Conservation (phyloP, 768 basidiomycete genomes). For the Lentinula aciculospora region DNA sequence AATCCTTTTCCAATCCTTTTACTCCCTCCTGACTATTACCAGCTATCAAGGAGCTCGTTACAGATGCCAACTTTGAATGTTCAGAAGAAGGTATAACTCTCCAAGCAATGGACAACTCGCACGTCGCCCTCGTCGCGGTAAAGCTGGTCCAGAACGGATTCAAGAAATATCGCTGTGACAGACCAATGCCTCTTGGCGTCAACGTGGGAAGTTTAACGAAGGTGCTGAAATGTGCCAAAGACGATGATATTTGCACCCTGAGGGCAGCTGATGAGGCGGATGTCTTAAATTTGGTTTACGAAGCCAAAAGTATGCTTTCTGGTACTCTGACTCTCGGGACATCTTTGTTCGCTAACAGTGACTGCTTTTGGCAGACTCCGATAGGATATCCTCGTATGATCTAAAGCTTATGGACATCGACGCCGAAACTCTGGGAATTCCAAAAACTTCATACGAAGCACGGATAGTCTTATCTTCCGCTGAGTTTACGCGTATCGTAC, state of each 20-base stretch:
- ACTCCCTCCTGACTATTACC: constrained; percentile 9
- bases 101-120: constrained; percentile 99
- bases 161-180: constrained; percentile 86
- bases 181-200: constrained; percentile 87
- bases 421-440: constrained; percentile 89
- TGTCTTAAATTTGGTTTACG: constrained; percentile 81
- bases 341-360: not conserved
- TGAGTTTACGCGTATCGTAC: constrained; percentile 91
- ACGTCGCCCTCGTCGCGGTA: constrained; percentile 94
- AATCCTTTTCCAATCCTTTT: not conserved
- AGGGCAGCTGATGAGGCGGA: constrained; percentile 92
- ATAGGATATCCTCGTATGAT: constrained; percentile 95
- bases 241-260: constrained; percentile 87
- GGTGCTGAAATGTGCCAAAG: constrained; percentile 95
- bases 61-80: constrained; percentile 97
- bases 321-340: not conserved
- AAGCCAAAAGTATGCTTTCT: constrained; percentile 69
- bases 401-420: constrained; percentile 99
- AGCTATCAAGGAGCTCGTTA: constrained; percentile 98
- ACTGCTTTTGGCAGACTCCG: constrained; percentile 51
- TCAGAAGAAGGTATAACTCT: constrained; percentile 91
- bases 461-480: constrained; percentile 79
- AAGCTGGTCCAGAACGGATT: constrained; percentile 77
- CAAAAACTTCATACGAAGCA: constrained; percentile 96
- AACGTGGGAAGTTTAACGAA: constrained; percentile 88